Percentiles rank a stretch among this genome's conserved stretches.
phyloP scores from a whole-genome alignment of 768 basidiomycete genomes.

The Termitomyces sp. region DNA sequence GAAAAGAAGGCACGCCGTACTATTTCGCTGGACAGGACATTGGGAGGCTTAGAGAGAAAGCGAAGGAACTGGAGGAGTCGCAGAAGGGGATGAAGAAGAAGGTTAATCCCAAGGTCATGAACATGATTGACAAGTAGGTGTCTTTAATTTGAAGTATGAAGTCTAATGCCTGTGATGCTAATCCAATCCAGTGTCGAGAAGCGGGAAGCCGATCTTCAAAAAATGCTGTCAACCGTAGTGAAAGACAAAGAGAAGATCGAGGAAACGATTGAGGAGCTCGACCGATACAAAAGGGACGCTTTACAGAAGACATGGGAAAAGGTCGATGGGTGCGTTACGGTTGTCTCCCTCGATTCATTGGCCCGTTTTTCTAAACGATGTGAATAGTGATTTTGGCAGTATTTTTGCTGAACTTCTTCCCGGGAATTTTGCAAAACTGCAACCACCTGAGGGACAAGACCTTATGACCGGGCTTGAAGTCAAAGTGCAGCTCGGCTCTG shows the following conservation, averaged over 20 bases:
- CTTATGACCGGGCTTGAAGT: conserved; percentile 95
- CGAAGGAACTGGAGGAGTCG: conserved; percentile 66
- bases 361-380: neutral
- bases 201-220: conserved; percentile 79
- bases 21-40: conserved; percentile 73
- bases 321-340: conserved; percentile 72
- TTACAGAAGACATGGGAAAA: conserved; percentile 95
- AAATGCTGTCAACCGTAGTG: conserved; percentile 83
- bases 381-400: conserved; percentile 84
- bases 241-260: conserved; percentile 96
- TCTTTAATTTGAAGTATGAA: neutral
- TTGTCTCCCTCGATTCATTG: neutral
- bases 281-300: conserved; percentile 91
- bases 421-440: conserved; percentile 93
- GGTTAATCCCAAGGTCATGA: conserved; percentile 91
- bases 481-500: conserved; percentile 89
- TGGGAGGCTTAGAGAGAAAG: conserved; percentile 51
- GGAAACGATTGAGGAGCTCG: conserved; percentile 87
- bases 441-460: conserved; percentile 90
- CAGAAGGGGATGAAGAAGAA: conserved; percentile 93
- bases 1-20: conserved; percentile 73
- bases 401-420: conserved; percentile 96
- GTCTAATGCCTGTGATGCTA: neutral
- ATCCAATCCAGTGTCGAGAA: conserved; percentile 74
- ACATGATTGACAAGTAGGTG: conserved; percentile 88